Conservation (phyloP, 2,329 filamentous ascomycete genomes). For the Cercospora sesami region DNA sequence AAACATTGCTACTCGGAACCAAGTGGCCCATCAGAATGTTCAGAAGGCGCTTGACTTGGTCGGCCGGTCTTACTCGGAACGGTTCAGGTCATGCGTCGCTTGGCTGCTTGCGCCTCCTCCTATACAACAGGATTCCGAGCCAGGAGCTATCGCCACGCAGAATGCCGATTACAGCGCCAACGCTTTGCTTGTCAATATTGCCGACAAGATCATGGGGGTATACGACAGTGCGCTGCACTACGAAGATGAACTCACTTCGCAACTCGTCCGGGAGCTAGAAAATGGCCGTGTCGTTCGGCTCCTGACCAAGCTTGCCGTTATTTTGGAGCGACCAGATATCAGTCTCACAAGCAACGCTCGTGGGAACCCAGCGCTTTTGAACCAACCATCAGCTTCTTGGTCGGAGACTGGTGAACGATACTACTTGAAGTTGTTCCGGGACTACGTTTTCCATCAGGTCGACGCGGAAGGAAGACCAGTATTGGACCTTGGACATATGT, state of each 20-base stretch:
- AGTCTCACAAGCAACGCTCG: constrained; percentile 34
- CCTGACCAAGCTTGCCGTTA: constrained; percentile 76
- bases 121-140: constrained; percentile 12
- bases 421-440: constrained; percentile 89
- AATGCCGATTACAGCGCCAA: constrained; percentile 66
- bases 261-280: constrained; percentile 79
- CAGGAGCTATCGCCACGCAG: not conserved
- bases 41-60: constrained; percentile 74
- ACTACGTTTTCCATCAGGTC: constrained; percentile 96
- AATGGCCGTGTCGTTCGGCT: constrained; percentile 83
- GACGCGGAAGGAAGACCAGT: constrained; percentile 80
- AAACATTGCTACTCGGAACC: constrained; percentile 66
- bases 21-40: constrained; percentile 56
- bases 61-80: constrained; percentile 71
- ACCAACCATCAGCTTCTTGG: constrained; percentile 57
- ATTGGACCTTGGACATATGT: constrained; percentile 82
- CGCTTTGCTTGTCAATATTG: constrained; percentile 74
- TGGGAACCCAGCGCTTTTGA: constrained; percentile 34
- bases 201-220: constrained; percentile 70
- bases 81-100: constrained; percentile 74
- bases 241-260: constrained; percentile 70
- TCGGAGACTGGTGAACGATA: constrained; percentile 91
- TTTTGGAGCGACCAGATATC: constrained; percentile 87
- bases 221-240: constrained; percentile 79
- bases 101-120: constrained; percentile 73